phyloP scores from a whole-genome alignment of 495 filamentous ascomycete genomes.

The Extremus antarcticus region DNA sequence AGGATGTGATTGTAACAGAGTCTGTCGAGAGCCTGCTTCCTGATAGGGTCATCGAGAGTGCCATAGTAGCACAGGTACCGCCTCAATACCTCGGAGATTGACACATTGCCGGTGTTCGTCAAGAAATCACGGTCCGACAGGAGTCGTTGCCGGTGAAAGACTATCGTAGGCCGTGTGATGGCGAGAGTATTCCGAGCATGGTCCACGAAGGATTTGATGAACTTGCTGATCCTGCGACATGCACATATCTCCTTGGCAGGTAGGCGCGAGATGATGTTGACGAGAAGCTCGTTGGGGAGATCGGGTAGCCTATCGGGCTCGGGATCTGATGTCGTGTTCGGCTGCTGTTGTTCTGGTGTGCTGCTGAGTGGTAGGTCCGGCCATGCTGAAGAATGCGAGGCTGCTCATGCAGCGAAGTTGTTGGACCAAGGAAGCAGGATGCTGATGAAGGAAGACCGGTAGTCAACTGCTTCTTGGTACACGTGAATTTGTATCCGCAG shows the following conservation, averaged over 20 bases:
- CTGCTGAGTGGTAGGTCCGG: too few relatives aligned
- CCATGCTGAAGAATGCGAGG: too few relatives aligned
- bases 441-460: too few relatives aligned
- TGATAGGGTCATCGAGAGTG: neutral
- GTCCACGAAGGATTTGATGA: neutral
- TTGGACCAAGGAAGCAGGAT: too few relatives aligned
- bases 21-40: neutral
- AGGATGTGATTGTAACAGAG: neutral
- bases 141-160: neutral
- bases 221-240: neutral
- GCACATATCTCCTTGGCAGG: neutral
- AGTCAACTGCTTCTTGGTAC: too few relatives aligned
- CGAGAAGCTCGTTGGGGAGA: neutral
- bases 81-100: neutral
- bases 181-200: neutral
- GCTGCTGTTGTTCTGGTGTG: neutral
- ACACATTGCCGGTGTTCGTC: neutral
- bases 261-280: neutral
- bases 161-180: neutral
- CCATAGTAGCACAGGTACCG: neutral
- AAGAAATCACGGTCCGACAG: neutral
- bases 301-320: neutral
- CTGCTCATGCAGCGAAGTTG: too few relatives aligned
- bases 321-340: neutral
- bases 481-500: too few relatives aligned